phyloP scores from a whole-genome alignment of 2,329 filamentous ascomycete species.

The Beauveria sp. region DNA sequence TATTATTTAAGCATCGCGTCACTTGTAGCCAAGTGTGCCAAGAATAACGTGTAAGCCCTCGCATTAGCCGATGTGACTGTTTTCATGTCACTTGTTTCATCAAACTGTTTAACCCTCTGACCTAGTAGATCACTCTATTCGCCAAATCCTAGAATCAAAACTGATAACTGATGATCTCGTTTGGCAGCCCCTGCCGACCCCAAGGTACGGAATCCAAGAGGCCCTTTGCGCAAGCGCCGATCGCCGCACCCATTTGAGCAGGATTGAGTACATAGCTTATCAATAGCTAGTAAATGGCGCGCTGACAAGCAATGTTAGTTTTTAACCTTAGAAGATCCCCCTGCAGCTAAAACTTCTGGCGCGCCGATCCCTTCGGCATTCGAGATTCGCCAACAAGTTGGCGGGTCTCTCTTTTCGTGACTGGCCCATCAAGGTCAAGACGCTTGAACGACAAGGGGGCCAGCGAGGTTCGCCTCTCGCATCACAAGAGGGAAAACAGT shows the following conservation, averaged over 20 bases:
- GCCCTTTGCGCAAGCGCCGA: not conserved
- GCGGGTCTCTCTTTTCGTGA: not conserved
- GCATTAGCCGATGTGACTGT: not conserved
- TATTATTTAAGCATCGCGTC: no score
- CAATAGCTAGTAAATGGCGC: not conserved
- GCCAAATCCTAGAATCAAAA: no score
- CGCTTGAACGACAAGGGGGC: not conserved
- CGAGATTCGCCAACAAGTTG: not conserved
- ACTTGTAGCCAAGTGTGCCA: no score
- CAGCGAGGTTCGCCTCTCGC: not conserved
- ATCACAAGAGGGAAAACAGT: not conserved
- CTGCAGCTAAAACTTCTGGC: not conserved
- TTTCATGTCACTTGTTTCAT: no score
- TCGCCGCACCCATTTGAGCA: slow-evolving; percentile 3
- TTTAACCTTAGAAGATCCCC: not conserved
- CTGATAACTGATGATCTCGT: no score
- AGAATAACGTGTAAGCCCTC: not conserved
- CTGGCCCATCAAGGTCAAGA: slow-evolving; percentile 5
- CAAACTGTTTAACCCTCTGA: no score
- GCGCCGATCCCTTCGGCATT: slow-evolving; percentile 6
- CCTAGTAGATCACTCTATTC: no score
- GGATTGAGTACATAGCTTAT: not conserved
- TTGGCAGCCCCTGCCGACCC: no score
- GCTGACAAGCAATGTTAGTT: not conserved
- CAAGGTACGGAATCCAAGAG: not conserved